Conservation (phyloP, 2,329 filamentous ascomycete species). For the Aureobasidium subglaciale region DNA sequence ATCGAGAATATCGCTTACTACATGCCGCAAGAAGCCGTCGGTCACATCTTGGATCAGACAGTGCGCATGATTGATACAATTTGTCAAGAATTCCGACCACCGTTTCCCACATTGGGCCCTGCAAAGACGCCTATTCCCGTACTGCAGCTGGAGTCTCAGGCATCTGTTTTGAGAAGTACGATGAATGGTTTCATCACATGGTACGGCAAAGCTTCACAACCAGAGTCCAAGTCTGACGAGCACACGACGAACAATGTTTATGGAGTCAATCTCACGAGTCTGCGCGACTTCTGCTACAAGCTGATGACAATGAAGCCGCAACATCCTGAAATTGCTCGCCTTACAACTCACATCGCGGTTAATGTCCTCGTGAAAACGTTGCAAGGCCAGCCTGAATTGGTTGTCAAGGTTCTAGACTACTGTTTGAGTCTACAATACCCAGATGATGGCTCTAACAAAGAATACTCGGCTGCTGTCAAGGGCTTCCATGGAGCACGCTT, state of each 20-base stretch:
- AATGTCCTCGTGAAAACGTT: slow-evolving; percentile 13
- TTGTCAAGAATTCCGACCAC: slow-evolving; percentile 7
- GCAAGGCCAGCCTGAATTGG: slow-evolving; percentile 46
- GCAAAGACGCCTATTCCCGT: slow-evolving; percentile 65
- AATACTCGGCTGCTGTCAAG: slow-evolving; percentile 83
- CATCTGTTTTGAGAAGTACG: slow-evolving; percentile 13
- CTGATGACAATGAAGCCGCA: slow-evolving; percentile 24
- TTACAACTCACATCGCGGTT: slow-evolving; percentile 12
- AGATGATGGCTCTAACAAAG: slow-evolving; percentile 60
- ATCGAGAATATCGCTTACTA: slow-evolving; percentile 81
- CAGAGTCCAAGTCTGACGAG: slow-evolving; percentile 8
- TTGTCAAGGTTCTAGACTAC: slow-evolving; percentile 83
- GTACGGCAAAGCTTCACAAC: slow-evolving; percentile 11
- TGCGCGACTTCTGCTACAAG: slow-evolving; percentile 15
- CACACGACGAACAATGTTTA: slow-evolving; percentile 6
- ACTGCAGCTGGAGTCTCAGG: slow-evolving; percentile 74
- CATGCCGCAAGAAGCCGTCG: slow-evolving; percentile 75
- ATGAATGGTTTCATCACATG: slow-evolving; percentile 16
- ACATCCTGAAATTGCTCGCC: slow-evolving; percentile 58
- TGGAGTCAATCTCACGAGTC: neutral
- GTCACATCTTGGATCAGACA: slow-evolving; percentile 75
- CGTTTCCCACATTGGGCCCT: slow-evolving; percentile 29
- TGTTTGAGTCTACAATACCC: slow-evolving; percentile 78
- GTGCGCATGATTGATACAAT: slow-evolving; percentile 61
- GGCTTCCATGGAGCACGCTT: slow-evolving; percentile 80